A percentile compares a stretch with the other conserved stretches of the same genome.
phyloP scores from a whole-genome alignment of 2,329 filamentous ascomycete species.

The Neofusicoccum sp. region DNA sequence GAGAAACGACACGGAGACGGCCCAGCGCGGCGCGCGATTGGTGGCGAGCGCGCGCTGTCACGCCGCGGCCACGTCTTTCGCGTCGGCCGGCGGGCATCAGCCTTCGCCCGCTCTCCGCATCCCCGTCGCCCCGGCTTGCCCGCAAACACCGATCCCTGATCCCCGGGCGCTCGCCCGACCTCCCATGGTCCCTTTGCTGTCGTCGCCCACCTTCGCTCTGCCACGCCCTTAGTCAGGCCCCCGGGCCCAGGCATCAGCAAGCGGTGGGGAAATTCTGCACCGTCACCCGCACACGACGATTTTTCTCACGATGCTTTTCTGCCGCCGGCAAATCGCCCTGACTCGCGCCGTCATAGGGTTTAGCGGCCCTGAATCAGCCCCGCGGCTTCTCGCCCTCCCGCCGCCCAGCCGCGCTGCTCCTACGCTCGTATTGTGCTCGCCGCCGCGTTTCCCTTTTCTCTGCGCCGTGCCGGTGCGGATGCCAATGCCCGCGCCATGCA shows the following conservation, averaged over 20 bases:
- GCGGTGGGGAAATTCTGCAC: neutral
- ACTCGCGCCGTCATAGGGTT: slow-evolving; percentile 2
- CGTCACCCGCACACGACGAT: neutral
- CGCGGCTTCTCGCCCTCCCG: neutral
- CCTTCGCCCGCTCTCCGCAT: neutral
- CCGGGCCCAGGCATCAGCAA: neutral
- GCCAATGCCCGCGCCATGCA: neutral
- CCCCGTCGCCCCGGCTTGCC: neutral
- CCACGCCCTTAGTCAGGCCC: neutral
- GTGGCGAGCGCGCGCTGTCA: neutral
- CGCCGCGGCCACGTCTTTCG: neutral
- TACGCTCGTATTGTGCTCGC: neutral
- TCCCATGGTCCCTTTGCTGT: neutral
- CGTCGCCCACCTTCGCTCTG: neutral
- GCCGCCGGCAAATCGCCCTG: neutral
- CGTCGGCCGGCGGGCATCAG: neutral
- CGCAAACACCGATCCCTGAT: slow-evolving; percentile 7
- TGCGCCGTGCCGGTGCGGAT: neutral
- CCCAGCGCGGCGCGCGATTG: too few relatives aligned
- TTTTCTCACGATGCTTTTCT: neutral
- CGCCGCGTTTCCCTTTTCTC: neutral
- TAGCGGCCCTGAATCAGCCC: slow-evolving; percentile 1
- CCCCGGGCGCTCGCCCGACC: neutral
- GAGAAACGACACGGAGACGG: neutral
- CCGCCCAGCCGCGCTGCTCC: neutral